Evolutionary conservation across 176 grass and related monocot species (phyloP).

Genomic region (Olyra latifolia): DNA sequence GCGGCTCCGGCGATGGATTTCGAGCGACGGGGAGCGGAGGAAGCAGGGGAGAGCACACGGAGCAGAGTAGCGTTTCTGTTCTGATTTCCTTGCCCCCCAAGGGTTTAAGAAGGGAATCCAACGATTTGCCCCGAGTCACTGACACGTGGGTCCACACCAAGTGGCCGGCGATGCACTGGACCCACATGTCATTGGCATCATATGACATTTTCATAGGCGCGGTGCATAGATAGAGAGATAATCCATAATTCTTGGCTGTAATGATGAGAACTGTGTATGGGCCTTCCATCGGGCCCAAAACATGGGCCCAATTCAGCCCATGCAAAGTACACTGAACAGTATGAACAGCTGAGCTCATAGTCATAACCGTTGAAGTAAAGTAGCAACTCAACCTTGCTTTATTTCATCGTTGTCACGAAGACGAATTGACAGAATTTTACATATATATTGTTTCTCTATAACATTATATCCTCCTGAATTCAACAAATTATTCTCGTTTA

Average conservation of each 20-base stretch:
- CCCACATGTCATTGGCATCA: too few species aligned
- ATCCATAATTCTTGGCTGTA: too few species aligned
- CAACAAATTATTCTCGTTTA: constrained; percentile 8
- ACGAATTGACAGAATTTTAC: neutral
- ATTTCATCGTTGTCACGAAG: neutral
- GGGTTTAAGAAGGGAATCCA: neutral
- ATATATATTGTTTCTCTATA: neutral
- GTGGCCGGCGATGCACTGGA: too few species aligned
- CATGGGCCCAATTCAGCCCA: neutral
- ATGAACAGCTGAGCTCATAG: neutral
- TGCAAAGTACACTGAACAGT: neutral
- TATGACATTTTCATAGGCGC: too few species aligned
- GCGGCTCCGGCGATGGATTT: neutral
- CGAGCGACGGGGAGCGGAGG: neutral
- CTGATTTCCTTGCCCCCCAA: neutral
- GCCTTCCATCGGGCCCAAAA: neutral
- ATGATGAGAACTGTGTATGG: neutral
- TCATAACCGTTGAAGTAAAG: neutral
- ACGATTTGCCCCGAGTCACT: too few species aligned
- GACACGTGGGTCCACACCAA: too few species aligned
- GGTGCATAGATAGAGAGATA: too few species aligned
- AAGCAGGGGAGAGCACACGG: neutral
- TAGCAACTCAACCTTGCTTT: neutral
- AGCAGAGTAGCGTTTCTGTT: neutral
- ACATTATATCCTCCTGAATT: neutral